These are phyloP conservation scores for Hypomyces rosellus DNA, from an alignment of 2,329 filamentous ascomycete species.

Conservation along the genomic window DNA sequence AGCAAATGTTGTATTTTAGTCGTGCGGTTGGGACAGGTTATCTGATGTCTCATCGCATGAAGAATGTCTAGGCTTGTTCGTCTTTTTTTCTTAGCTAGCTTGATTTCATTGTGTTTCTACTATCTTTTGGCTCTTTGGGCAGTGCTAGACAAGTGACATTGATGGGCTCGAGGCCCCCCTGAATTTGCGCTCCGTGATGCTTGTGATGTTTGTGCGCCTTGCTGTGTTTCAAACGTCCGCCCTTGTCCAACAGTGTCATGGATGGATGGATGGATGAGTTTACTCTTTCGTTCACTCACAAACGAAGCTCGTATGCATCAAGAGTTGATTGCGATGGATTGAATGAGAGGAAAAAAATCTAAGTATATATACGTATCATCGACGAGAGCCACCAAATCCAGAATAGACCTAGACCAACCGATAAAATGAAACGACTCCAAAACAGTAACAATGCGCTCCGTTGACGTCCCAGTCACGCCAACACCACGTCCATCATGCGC, in stretches of 20 bases:
- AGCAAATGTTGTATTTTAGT: conserved; percentile 36
- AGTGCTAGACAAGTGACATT: too few relatives aligned
- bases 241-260: too few relatives aligned
- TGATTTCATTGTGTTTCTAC: conserved; percentile 30
- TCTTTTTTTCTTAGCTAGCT: conserved; percentile 34
- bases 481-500: neutral
- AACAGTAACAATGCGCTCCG: neutral
- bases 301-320: too few relatives aligned
- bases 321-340: too few relatives aligned
- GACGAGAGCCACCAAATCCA: neutral
- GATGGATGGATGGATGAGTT: too few relatives aligned
- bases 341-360: neutral
- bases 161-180: too few relatives aligned
- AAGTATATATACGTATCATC: neutral
- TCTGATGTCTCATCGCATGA: conserved; percentile 26
- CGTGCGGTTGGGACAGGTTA: conserved; percentile 27
- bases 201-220: too few relatives aligned
- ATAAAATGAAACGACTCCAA: neutral
- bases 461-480: neutral
- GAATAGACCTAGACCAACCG: neutral
- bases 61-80: conserved; percentile 25
- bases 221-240: too few relatives aligned
- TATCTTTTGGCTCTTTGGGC: conserved; percentile 13
- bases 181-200: too few relatives aligned
- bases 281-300: too few relatives aligned